Evolutionary conservation across 352 stramenopile species (phyloP).

Genomic region (Phytophthora uliginosa): DNA sequence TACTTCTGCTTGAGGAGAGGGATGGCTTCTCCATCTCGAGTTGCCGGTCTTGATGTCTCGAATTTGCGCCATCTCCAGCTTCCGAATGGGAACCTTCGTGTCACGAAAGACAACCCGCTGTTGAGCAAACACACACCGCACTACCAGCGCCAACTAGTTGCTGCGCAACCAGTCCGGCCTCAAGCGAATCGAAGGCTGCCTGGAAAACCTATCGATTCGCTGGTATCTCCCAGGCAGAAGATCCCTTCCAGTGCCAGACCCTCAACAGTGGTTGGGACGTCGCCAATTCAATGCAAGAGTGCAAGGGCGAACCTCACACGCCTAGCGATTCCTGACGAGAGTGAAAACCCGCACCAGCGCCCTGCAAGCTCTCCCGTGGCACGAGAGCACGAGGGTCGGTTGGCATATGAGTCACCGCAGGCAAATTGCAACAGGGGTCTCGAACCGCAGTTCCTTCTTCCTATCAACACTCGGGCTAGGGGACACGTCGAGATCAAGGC

Average conservation of each 20-base stretch:
- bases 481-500: slow-evolving; percentile 79
- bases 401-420: slow-evolving; percentile 11
- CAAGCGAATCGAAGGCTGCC: slow-evolving; percentile 4
- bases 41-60: neutral
- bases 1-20: neutral
- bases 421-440: neutral
- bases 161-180: slow-evolving; percentile 24
- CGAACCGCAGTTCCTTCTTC: slow-evolving; percentile 24
- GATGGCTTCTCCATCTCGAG: slow-evolving; percentile 8
- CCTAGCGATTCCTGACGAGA: slow-evolving; percentile 8
- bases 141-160: slow-evolving; percentile 25
- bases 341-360: slow-evolving; percentile 4
- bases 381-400: neutral
- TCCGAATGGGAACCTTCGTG: slow-evolving; percentile 39
- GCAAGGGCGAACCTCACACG: slow-evolving; percentile 8
- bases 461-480: slow-evolving; percentile 36
- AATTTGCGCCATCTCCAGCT: slow-evolving; percentile 48
- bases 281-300: slow-evolving; percentile 38
- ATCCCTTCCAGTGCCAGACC: slow-evolving; percentile 4
- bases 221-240: slow-evolving; percentile 34
- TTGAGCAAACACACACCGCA: slow-evolving; percentile 46
- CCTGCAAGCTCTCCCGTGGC: slow-evolving; percentile 23
- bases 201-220: slow-evolving; percentile 16
- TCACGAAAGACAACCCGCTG: slow-evolving; percentile 38
- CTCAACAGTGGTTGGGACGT: slow-evolving; percentile 10